Evolutionary conservation across 2,329 filamentous ascomycete genomes (phyloP).

Genomic region (Cryphonectria radicalis): DNA sequence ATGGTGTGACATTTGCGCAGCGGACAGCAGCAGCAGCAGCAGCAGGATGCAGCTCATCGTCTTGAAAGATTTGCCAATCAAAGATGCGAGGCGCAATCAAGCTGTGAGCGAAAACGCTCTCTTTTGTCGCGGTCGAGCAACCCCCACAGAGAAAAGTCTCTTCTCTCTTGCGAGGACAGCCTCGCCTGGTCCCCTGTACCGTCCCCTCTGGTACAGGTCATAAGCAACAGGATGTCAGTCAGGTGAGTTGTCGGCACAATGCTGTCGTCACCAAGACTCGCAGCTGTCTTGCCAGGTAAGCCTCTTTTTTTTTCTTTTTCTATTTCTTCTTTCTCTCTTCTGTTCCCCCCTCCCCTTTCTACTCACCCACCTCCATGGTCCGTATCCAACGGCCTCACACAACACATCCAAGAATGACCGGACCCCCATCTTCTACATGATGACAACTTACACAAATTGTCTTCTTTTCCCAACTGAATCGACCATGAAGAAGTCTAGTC

Average conservation of each 20-base stretch:
- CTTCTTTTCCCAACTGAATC: slow-evolving; percentile 91
- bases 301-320: too few species aligned
- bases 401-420: background rate
- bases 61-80: background rate
- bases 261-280: background rate
- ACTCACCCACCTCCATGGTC: slow-evolving; percentile 7
- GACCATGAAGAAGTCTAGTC: slow-evolving; percentile 79
- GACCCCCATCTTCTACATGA: slow-evolving; percentile 56
- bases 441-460: slow-evolving; percentile 70
- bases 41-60: background rate
- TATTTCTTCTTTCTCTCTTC: background rate
- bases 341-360: slow-evolving; percentile 2
- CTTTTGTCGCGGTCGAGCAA: background rate
- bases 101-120: background rate
- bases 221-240: background rate
- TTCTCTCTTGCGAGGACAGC: background rate
- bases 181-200: background rate
- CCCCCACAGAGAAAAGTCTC: background rate
- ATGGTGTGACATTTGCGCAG: background rate
- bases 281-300: background rate
- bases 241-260: background rate
- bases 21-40: background rate
- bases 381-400: slow-evolving; percentile 14
- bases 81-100: background rate
- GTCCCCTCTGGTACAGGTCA: background rate